Conservation (phyloP, 2,329 filamentous ascomycete genomes). For the Leptodontidium sp. region DNA sequence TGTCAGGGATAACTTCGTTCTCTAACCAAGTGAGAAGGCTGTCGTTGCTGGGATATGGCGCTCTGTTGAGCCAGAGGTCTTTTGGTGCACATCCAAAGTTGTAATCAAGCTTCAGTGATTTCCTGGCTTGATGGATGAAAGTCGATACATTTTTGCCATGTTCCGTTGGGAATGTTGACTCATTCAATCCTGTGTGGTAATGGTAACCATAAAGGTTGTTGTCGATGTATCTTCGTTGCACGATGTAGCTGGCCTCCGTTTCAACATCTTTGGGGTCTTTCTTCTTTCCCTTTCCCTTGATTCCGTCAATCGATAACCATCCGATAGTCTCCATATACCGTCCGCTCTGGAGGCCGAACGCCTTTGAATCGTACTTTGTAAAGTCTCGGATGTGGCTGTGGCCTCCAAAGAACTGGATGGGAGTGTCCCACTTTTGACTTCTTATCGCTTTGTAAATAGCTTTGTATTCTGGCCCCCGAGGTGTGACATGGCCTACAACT, state of each 20-base stretch:
- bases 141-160: slow-evolving; percentile 75
- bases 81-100: slow-evolving; percentile 84
- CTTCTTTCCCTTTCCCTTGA: slow-evolving; percentile 43
- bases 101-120: slow-evolving; percentile 74
- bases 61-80: slow-evolving; percentile 82
- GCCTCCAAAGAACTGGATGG: slow-evolving; percentile 91
- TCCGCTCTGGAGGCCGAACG: slow-evolving; percentile 84
- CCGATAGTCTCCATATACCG: slow-evolving; percentile 96
- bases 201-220: slow-evolving; percentile 89
- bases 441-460: slow-evolving; percentile 82
- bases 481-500: slow-evolving; percentile 84
- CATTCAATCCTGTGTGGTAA: slow-evolving; percentile 79
- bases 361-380: slow-evolving; percentile 77
- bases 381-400: slow-evolving; percentile 91
- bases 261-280: slow-evolving; percentile 42
- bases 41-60: slow-evolving; percentile 73
- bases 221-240: slow-evolving; percentile 87
- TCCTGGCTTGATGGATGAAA: slow-evolving; percentile 74
- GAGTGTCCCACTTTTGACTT: slow-evolving; percentile 77
- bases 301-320: slow-evolving; percentile 85
- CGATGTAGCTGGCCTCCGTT: slow-evolving; percentile 58
- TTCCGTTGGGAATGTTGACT: slow-evolving; percentile 76
- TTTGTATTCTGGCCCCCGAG: slow-evolving; percentile 81
- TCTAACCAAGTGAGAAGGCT: slow-evolving; percentile 88
- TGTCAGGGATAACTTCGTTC: slow-evolving; percentile 74